These are phyloP conservation scores for Penicillium turbatum DNA, from an alignment of 495 filamentous ascomycete species.

Conservation along the genomic window DNA sequence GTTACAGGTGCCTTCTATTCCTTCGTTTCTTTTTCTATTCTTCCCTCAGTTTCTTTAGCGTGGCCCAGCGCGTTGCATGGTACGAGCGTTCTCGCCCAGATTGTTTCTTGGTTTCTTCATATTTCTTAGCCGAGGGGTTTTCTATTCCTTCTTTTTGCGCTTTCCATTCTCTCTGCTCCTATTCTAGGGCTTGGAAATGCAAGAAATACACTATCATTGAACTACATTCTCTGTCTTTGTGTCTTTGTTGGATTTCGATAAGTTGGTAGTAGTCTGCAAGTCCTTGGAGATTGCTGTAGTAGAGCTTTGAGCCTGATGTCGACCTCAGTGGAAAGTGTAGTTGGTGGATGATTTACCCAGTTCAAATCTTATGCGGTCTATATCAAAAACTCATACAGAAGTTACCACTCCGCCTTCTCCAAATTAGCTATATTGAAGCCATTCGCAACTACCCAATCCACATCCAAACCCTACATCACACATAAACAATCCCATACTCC, in stretches of 20 bases:
- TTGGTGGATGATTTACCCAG: too few relatives aligned
- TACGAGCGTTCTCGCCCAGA: conserved; percentile 25
- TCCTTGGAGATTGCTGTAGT: too few relatives aligned
- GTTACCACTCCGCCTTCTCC: too few relatives aligned
- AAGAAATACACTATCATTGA: background rate
- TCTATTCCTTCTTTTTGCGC: background rate
- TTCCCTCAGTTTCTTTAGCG: conserved; percentile 25
- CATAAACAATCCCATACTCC: too few relatives aligned
- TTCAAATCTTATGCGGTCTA: too few relatives aligned
- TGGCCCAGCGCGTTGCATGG: conserved; percentile 33
- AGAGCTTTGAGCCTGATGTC: too few relatives aligned
- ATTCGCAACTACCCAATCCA: too few relatives aligned
- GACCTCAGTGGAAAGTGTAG: too few relatives aligned
- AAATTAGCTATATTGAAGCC: too few relatives aligned
- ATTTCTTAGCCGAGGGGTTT: background rate
- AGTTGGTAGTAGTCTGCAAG: background rate
- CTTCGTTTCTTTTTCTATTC: background rate
- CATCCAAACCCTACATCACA: too few relatives aligned
- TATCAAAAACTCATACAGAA: too few relatives aligned
- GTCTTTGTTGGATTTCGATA: background rate
- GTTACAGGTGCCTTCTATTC: background rate
- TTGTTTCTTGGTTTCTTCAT: conserved; percentile 7
- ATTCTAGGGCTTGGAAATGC: background rate
- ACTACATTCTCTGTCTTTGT: background rate
- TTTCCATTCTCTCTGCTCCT: background rate